These are phyloP conservation scores for Psidium guajava DNA, from an alignment of 345 rosid genomes.

Conservation along the genomic window DNA sequence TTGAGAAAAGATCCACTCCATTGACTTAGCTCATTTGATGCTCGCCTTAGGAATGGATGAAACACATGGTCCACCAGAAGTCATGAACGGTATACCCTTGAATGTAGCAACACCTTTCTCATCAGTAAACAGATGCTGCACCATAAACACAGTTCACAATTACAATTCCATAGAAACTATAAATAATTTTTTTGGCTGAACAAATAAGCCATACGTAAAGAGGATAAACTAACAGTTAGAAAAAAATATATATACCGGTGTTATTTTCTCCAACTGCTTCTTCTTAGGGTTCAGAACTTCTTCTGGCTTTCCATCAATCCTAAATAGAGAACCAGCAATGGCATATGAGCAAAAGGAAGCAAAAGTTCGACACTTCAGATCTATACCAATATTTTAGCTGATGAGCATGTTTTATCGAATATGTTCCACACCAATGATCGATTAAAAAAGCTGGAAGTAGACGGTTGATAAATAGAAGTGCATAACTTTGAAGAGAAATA, in stretches of 20 bases:
- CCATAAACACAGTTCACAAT: not conserved
- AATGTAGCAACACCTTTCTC: conserved; percentile 88
- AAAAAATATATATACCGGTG: conserved; percentile 39
- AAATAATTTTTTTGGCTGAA: not conserved
- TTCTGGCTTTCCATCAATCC: conserved; percentile 96
- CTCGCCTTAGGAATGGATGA: conserved; percentile 66
- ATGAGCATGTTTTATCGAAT: not conserved
- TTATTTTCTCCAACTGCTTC: conserved; percentile 91
- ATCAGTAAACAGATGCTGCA: conserved; percentile 83
- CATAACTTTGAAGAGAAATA: not conserved
- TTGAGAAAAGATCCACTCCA: not conserved
- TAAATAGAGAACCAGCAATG: conserved; percentile 9
- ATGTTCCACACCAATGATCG: not conserved
- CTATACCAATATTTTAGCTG: not conserved
- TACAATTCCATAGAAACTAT: not conserved
- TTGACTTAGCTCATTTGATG: conserved; percentile 38
- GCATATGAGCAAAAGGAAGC: not conserved
- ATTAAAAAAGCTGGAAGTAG: not conserved
- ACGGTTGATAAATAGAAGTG: not conserved
- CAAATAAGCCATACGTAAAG: not conserved
- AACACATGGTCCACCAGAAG: conserved; percentile 78
- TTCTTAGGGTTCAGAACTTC: conserved; percentile 89
- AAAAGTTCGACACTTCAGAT: not conserved
- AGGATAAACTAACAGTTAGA: not conserved
- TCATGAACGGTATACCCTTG: conserved; percentile 89